Evolutionary conservation across 192 early-diverging fungal genomes (phyloP), one percentile per base, ranked within the genome.

Genomic region (Linnemannia schmuckeri): DNA sequence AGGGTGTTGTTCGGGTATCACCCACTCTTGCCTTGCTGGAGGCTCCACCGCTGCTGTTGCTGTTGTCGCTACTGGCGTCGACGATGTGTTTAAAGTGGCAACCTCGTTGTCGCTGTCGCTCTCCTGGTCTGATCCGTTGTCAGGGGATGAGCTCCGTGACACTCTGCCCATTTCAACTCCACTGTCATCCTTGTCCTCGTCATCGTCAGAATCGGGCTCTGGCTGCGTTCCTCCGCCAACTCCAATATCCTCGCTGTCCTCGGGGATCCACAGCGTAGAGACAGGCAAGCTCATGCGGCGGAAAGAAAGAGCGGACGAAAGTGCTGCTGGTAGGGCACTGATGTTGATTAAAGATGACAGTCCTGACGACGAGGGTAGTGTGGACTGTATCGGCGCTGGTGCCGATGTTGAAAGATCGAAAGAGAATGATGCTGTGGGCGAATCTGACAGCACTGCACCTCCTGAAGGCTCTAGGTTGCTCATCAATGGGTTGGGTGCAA

Each of bases 291-390:
- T 86, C n/a, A 86, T 61, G 6, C 84, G 73, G 54, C 78, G 78
- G 27, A 86, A 81, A 2, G 78, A 81, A 3, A 86, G 55, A 13
- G 84, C 78, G 0, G 78, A 81, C 13, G 55, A 81, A 30, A 85
- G 57, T 3, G 74, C 78, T 61, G 75, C 75, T 4, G 81, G 81
- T 35, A 83, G 41, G 5, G 76, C 13, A n/a, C 82, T 83, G 20
- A 83, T 83, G 30, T 76, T 78, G 18, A 80, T 75, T 13, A 86
- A 75, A 9, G 79, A 77, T 3, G 84, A 86, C 27, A 86, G 70
- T 24, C 72, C 79, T 9, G 73, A 73, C n/a, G 82, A 76, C 52
- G 73, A 33, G 40, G 70, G 63, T 63, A 41, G 40, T 30, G 61
- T 63, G 61, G 47, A 30, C 27, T 7, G 27, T 27, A 30, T 30